Conservation (phyloP, 2,329 filamentous ascomycete species). For the Cryphonectria carpinicola region DNA sequence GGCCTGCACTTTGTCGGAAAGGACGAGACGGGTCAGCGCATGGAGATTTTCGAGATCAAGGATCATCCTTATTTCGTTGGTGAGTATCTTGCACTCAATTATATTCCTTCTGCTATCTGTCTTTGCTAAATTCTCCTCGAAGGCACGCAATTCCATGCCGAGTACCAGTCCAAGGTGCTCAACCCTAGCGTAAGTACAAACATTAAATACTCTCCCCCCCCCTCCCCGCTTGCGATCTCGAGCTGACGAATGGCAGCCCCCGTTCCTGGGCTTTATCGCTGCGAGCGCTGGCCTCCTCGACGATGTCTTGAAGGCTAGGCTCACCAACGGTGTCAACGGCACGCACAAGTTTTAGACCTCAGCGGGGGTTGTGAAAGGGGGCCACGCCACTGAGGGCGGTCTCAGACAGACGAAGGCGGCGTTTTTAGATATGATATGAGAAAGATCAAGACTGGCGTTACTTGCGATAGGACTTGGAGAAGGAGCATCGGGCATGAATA, state of each 20-base stretch:
- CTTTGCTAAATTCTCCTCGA: conserved; percentile 6
- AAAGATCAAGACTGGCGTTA: conserved; percentile 14
- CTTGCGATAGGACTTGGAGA: not conserved
- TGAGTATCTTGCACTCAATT: conserved; percentile 32
- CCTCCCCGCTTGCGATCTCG: conserved; percentile 16
- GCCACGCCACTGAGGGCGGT: not conserved
- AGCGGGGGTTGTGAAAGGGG: too few relatives aligned
- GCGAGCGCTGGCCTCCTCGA: conserved; percentile 72
- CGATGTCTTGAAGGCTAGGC: conserved; percentile 36
- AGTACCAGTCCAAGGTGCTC: conserved; percentile 30
- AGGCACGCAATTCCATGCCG: conserved; percentile 30
- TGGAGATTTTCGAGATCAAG: conserved; percentile 77
- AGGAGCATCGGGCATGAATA: conserved; percentile 7
- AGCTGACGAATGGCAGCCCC: conserved; percentile 38
- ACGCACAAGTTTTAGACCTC: conserved; percentile 20
- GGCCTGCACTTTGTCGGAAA: conserved; percentile 76
- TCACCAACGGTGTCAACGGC: conserved; percentile 27
- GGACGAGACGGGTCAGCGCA: conserved; percentile 72
- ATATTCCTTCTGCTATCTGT: conserved; percentile 62
- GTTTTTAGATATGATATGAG: conserved; percentile 6
- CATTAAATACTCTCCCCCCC: not conserved
- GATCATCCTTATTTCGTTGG: conserved; percentile 76
- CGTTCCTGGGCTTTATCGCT: conserved; percentile 85
- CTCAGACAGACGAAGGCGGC: conserved; percentile 6
- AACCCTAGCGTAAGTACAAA: conserved; percentile 27